phyloP scores from a whole-genome alignment of 1,139 yeast species.

The Hansenula sp. region DNA sequence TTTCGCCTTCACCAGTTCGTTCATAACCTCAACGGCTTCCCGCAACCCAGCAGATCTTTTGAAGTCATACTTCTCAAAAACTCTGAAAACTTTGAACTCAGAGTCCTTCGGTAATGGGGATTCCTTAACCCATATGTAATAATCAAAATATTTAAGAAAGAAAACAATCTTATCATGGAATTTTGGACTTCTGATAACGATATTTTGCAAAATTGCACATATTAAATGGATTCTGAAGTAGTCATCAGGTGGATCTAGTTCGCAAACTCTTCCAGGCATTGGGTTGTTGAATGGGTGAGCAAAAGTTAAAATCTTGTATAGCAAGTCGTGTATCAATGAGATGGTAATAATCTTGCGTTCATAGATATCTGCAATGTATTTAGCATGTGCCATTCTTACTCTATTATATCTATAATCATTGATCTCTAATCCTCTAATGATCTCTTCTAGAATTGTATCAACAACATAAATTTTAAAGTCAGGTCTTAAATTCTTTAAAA shows the following conservation, averaged over 20 bases:
- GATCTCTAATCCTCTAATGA: conserved; percentile 62
- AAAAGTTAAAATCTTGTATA: conserved; percentile 58
- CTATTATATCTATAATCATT: conserved; percentile 61
- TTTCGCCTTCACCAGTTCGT: conserved; percentile 16
- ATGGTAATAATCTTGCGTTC: conserved; percentile 46
- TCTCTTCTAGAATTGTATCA: conserved; percentile 64
- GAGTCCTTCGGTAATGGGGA: conserved; percentile 66
- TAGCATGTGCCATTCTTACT: conserved; percentile 57
- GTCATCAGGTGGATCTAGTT: conserved; percentile 60
- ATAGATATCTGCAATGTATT: conserved; percentile 56
- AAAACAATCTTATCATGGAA: conserved; percentile 34
- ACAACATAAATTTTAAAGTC: conserved; percentile 44
- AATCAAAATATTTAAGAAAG: conserved; percentile 66
- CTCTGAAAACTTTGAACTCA: conserved; percentile 47
- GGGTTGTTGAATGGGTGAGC: conserved; percentile 72
- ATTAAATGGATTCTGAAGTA: conserved; percentile 68
- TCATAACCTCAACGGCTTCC: conserved; percentile 40
- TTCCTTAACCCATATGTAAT: conserved; percentile 63
- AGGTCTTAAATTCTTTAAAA: conserved; percentile 37
- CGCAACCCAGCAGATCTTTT: conserved; percentile 35
- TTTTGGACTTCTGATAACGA: conserved; percentile 14
- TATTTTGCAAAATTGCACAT: conserved; percentile 31
- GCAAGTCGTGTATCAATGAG: conserved; percentile 45
- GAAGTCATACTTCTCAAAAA: conserved; percentile 36
- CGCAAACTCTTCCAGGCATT: conserved; percentile 37